A percentile compares a stretch with the other conserved stretches of the same genome.
Evolutionary conservation across 305 asterid species (phyloP).

Genomic region (Salvia sclarea): DNA sequence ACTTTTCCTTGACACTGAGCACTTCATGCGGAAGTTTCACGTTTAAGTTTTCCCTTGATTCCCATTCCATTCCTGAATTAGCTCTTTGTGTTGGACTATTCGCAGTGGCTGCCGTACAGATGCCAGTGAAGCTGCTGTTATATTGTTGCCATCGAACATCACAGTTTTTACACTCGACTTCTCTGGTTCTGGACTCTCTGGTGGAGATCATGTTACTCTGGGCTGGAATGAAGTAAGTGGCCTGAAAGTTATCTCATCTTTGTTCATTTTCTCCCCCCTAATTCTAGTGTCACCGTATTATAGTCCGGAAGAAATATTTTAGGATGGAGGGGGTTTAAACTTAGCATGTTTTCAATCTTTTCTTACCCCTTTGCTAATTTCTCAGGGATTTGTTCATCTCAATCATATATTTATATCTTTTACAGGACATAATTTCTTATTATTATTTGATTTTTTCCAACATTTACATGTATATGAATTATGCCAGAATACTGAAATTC

Average conservation of each 20-base stretch:
- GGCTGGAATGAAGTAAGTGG: slow-evolving; percentile 93
- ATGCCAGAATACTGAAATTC: background rate
- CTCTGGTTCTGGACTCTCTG: slow-evolving; percentile 97
- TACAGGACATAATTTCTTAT: background rate
- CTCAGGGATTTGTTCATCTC: background rate
- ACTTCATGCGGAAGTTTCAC: background rate
- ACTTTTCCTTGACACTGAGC: background rate
- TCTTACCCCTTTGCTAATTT: background rate
- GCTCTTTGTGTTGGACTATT: slow-evolving; percentile 33
- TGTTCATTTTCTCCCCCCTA: slow-evolving; percentile 13
- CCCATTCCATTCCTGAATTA: slow-evolving; percentile 18
- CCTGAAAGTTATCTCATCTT: slow-evolving; percentile 22
- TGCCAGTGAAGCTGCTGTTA: slow-evolving; percentile 97
- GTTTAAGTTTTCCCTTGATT: background rate
- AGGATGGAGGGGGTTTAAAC: background rate
- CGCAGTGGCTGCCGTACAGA: slow-evolving; percentile 94
- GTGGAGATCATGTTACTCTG: slow-evolving; percentile 87
- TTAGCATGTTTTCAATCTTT: slow-evolving; percentile 1
- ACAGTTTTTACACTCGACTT: slow-evolving; percentile 89
- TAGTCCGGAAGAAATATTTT: background rate
- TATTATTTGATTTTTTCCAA: background rate
- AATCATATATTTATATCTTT: background rate
- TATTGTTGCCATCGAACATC: slow-evolving; percentile 80
- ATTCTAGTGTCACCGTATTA: background rate
- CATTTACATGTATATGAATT: background rate